Evolutionary conservation across 306 rosid species (phyloP).

Genomic region (Ammopiptanthus mongolicus): DNA sequence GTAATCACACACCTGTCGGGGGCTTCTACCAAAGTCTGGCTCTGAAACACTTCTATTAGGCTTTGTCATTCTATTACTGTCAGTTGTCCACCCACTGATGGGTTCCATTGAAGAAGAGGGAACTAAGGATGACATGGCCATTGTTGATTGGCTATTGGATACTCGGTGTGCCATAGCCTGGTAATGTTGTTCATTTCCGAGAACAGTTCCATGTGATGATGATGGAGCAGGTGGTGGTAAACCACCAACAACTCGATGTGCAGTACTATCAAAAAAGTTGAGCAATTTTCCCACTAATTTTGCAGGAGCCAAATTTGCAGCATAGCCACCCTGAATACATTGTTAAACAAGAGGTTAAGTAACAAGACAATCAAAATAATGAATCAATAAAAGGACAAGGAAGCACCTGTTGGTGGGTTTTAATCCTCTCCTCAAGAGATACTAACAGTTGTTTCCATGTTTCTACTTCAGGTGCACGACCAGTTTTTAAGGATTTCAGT

Average conservation of each 20-base stretch:
- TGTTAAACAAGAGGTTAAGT: neutral
- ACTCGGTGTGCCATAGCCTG: slow-evolving; percentile 50
- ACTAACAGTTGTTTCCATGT: slow-evolving; percentile 64
- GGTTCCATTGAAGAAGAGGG: slow-evolving; percentile 89
- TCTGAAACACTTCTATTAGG: slow-evolving; percentile 88
- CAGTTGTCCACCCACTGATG: slow-evolving; percentile 62
- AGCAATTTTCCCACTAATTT: slow-evolving; percentile 84
- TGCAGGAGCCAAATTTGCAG: slow-evolving; percentile 71
- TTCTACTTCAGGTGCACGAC: slow-evolving; percentile 80
- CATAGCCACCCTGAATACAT: slow-evolving; percentile 73
- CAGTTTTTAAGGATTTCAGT: slow-evolving; percentile 72
- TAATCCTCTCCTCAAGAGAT: slow-evolving; percentile 90
- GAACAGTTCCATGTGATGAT: slow-evolving; percentile 46
- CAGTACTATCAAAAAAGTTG: slow-evolving; percentile 87
- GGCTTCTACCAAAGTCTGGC: slow-evolving; percentile 87
- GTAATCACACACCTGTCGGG: slow-evolving; percentile 60
- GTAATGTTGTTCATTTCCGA: slow-evolving; percentile 47
- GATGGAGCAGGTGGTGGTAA: slow-evolving; percentile 83
- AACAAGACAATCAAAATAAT: slow-evolving; percentile 7
- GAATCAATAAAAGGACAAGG: slow-evolving; percentile 1
- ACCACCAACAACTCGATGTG: slow-evolving; percentile 94
- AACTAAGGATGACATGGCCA: slow-evolving; percentile 82
- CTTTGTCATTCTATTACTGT: slow-evolving; percentile 41
- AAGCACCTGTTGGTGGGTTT: slow-evolving; percentile 78
- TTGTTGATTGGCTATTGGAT: slow-evolving; percentile 75